Evolutionary conservation across 495 filamentous ascomycete genomes (phyloP), one percentile per base, ranked within the genome.

Genomic region (Talaromyces trachyspermus): DNA sequence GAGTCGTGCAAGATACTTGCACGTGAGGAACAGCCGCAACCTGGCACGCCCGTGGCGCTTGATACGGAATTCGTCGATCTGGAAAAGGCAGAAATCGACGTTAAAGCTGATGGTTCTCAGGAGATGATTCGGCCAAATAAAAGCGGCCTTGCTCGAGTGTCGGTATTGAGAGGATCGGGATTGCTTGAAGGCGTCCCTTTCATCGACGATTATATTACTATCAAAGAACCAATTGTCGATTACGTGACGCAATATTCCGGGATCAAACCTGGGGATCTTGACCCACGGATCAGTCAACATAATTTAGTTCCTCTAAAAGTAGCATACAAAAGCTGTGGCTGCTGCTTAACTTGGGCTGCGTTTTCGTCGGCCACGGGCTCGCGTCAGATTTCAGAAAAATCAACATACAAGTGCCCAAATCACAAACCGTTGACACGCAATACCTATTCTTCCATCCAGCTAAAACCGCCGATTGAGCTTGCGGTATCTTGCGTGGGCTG

Each of bases 271-370:
- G 85, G 82, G 0, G 92, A 99, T 59, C 72, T 99, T 18, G 86
- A 95, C 56, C 76, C 80, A 3, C 70, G 70, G 24, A 77, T 74
- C 6, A 86, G 86, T 12, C 75, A 71, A 29, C 89, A 94, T 64
- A 84, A 86, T 45, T 75, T 96, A 0, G 86, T 97, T 6, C 74
- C 84, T 8, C 73, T 96, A 23, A 99, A 97, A 62, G 78, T 81
- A 14, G 91, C 89, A 6, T 97, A 97, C 71, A 99, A 97, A 95
- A 95, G 58, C 80, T 99, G 23, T 99, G 92, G 92, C 76, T 97
- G 10, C 79, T 99, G 6, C 77, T 97, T 7, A 97, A 99, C 59
- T 75, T 96, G 1, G 92, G 94, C 23, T 95, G 88, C 65, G 72
- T 85, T 37, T 99, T 99, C 63, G 80, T 99, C 23, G 92, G 92